Evolutionary conservation across 1,284 basidiomycete species (phyloP).

Genomic region (Schizophyllum amplum): DNA sequence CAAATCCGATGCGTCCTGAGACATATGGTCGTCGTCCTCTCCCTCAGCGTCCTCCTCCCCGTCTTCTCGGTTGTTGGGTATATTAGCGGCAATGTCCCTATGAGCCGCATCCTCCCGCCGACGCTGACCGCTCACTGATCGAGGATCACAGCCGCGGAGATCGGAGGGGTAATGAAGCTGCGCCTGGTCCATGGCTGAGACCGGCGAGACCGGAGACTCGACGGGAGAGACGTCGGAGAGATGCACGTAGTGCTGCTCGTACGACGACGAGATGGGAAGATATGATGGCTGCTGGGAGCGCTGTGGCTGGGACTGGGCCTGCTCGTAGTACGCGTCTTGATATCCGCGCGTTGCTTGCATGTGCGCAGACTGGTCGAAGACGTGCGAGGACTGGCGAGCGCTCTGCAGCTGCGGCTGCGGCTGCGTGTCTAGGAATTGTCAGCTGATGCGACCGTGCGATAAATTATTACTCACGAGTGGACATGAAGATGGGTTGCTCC

Average conservation of each 20-base stretch:
- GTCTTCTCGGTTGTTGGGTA: neutral
- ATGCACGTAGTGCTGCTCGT: neutral
- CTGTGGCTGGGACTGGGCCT: neutral
- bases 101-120: neutral
- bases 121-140: neutral
- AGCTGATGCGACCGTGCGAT: neutral
- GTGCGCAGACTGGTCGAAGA: neutral
- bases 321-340: neutral
- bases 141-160: neutral
- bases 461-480: neutral
- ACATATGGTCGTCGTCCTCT: neutral
- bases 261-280: neutral
- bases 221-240: neutral
- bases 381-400: neutral
- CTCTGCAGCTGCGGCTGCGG: neutral
- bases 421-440: neutral
- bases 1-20: slow-evolving; percentile 3
- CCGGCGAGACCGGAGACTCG: neutral
- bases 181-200: neutral
- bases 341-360: too few species aligned
- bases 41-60: neutral
- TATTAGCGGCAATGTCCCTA: neutral
- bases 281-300: neutral
- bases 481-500: neutral
- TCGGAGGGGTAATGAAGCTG: neutral